Evolutionary conservation across 495 filamentous ascomycete genomes (phyloP).

Genomic region (Neurospora sp.): DNA sequence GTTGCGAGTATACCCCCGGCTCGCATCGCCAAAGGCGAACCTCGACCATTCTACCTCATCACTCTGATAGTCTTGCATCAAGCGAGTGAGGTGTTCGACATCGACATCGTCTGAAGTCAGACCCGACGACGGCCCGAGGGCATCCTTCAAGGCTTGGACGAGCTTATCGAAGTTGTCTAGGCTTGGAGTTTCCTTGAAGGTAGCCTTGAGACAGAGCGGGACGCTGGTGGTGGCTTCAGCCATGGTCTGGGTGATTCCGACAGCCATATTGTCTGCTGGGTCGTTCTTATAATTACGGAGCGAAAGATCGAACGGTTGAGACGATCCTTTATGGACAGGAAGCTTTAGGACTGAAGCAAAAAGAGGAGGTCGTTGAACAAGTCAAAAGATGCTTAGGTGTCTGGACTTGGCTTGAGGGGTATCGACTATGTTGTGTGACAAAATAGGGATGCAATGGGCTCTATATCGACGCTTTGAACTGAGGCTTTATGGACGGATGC

Average conservation of each 20-base stretch:
- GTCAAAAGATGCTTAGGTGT: background rate
- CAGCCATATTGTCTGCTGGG: constrained; percentile 13
- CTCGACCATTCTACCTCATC: constrained; percentile 56
- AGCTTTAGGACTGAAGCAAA: background rate
- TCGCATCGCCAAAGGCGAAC: constrained; percentile 59
- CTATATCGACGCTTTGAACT: background rate
- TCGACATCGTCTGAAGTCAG: constrained; percentile 72
- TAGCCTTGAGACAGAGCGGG: background rate
- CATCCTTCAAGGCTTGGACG: constrained; percentile 58
- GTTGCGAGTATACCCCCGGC: constrained; percentile 71
- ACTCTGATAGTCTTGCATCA: constrained; percentile 66
- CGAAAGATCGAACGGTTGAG: background rate
- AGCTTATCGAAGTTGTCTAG: constrained; percentile 57
- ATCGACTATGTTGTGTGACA: background rate
- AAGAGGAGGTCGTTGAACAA: background rate
- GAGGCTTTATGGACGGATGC: background rate
- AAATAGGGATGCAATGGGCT: background rate
- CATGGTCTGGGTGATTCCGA: constrained; percentile 12
- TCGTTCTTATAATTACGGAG: background rate
- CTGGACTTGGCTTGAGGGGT: background rate
- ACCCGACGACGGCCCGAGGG: constrained; percentile 68
- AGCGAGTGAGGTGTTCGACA: constrained; percentile 49
- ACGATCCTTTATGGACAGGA: background rate
- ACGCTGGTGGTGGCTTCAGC: background rate
- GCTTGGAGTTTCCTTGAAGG: background rate